Evolutionary conservation across 495 filamentous ascomycete species (phyloP).

Genomic region (Penicillium daleae): DNA sequence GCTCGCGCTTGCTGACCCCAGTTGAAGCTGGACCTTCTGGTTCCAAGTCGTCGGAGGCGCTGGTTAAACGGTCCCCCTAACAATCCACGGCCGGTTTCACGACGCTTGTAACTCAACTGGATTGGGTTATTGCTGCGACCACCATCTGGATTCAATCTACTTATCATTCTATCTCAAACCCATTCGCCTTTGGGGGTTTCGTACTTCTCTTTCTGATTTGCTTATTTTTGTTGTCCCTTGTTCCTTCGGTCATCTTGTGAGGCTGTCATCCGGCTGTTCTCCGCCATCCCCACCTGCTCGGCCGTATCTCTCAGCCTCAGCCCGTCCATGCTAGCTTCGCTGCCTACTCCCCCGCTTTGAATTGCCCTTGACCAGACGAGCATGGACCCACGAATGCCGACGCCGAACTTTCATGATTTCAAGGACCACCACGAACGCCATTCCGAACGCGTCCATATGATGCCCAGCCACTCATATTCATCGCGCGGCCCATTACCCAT

Average conservation of each 20-base stretch:
- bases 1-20: constrained; percentile 17
- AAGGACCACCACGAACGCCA: constrained; percentile 40
- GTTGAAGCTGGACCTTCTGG: constrained; percentile 33
- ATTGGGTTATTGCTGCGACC: constrained; percentile 33
- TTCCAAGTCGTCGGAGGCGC: constrained; percentile 20
- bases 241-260: constrained; percentile 4
- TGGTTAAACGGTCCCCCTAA: constrained; percentile 26
- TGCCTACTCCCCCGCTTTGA: constrained; percentile 9
- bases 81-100: constrained; percentile 33
- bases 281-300: not conserved
- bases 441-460: constrained; percentile 27
- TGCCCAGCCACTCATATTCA: constrained; percentile 41
- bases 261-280: constrained; percentile 10
- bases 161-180: constrained; percentile 9
- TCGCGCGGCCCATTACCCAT: constrained; percentile 61
- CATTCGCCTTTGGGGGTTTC: not conserved
- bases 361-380: constrained; percentile 20
- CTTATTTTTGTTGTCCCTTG: not conserved
- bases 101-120: constrained; percentile 37
- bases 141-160: constrained; percentile 27
- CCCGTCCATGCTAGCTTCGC: constrained; percentile 19
- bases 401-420: constrained; percentile 57
- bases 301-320: constrained; percentile 13
- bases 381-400: constrained; percentile 61
- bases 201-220: not conserved